phyloP scores from a whole-genome alignment of 2,329 filamentous ascomycete species.

The Sclerotinia glacialis region DNA sequence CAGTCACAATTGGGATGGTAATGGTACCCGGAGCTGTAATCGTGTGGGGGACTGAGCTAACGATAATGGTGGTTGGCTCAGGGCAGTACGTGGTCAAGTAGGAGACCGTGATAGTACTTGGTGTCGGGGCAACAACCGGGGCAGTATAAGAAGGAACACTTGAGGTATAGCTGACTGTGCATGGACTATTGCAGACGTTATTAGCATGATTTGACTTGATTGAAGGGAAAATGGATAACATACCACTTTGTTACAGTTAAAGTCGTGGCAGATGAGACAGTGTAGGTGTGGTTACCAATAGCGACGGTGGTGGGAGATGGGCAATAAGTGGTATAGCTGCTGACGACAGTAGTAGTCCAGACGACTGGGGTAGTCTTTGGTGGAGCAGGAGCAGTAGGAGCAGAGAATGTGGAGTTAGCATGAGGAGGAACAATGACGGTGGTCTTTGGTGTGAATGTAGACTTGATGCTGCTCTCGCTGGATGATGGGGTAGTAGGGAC shows the following conservation, averaged over 20 bases:
- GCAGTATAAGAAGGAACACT: slow-evolving; percentile 25
- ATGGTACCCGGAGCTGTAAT: slow-evolving; percentile 25
- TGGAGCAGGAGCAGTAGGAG: slow-evolving; percentile 3
- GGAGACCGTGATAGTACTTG: slow-evolving; percentile 12
- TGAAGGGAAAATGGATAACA: background rate
- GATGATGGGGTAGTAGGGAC: slow-evolving; percentile 7
- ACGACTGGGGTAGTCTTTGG: slow-evolving; percentile 11
- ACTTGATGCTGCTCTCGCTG: slow-evolving; percentile 6
- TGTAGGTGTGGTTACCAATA: slow-evolving; percentile 28
- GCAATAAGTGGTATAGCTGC: slow-evolving; percentile 26
- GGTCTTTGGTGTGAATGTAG: slow-evolving; percentile 22
- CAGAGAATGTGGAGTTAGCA: slow-evolving; percentile 10
- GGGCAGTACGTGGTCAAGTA: slow-evolving; percentile 22
- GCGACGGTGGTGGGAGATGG: slow-evolving; percentile 25
- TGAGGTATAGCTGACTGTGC: slow-evolving; percentile 21
- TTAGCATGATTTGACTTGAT: background rate
- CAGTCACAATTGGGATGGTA: slow-evolving; percentile 23
- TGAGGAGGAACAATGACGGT: slow-evolving; percentile 17
- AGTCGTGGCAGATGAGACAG: slow-evolving; percentile 20
- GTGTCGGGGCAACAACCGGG: slow-evolving; percentile 16
- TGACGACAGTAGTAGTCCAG: slow-evolving; percentile 19
- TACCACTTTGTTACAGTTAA: slow-evolving; percentile 20
- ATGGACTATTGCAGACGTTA: background rate
- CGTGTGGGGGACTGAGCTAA: slow-evolving; percentile 30
- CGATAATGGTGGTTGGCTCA: slow-evolving; percentile 24